Evolutionary conservation across 2,329 filamentous ascomycete genomes (phyloP).

Genomic region (Beauveria brongniartii): DNA sequence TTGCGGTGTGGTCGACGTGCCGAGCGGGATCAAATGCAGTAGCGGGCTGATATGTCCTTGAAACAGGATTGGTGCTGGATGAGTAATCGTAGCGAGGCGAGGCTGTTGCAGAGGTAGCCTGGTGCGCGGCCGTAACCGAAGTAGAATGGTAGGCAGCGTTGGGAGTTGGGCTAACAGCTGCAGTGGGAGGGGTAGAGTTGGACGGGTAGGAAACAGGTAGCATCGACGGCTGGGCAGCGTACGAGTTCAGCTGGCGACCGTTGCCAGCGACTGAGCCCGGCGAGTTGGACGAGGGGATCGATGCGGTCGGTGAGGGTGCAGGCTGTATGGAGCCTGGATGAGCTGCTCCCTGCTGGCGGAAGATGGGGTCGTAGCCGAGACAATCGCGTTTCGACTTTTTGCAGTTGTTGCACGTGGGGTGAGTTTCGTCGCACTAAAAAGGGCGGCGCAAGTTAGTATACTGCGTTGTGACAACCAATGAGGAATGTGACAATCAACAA

Average conservation of each 20-base stretch:
- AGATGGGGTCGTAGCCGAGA: slow-evolving; percentile 79
- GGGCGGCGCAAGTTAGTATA: slow-evolving; percentile 6
- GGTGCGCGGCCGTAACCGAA: slow-evolving; percentile 23
- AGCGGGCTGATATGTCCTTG: slow-evolving; percentile 1
- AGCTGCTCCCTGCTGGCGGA: slow-evolving; percentile 65
- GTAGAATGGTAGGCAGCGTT: slow-evolving; percentile 24
- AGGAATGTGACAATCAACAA: neutral
- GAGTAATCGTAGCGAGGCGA: slow-evolving; percentile 40
- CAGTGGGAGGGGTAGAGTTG: slow-evolving; percentile 19
- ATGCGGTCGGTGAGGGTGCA: slow-evolving; percentile 22
- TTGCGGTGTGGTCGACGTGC: neutral
- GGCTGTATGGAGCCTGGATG: slow-evolving; percentile 56
- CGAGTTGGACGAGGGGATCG: slow-evolving; percentile 12
- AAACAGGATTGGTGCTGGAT: neutral
- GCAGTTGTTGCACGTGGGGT: slow-evolving; percentile 86
- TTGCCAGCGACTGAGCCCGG: slow-evolving; percentile 18
- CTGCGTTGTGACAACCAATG: neutral
- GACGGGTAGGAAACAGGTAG: slow-evolving; percentile 34
- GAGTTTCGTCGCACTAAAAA: slow-evolving; percentile 84
- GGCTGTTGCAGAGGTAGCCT: slow-evolving; percentile 26
- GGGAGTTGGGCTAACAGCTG: slow-evolving; percentile 23
- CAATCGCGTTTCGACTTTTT: slow-evolving; percentile 84
- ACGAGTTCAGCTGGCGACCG: slow-evolving; percentile 30
- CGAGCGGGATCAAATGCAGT: slow-evolving; percentile 1
- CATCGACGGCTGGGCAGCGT: slow-evolving; percentile 38